Evolutionary conservation across 2,329 filamentous ascomycete genomes (phyloP), one percentile per base, ranked within the genome.

Genomic region (Neonectria magnoliae): DNA sequence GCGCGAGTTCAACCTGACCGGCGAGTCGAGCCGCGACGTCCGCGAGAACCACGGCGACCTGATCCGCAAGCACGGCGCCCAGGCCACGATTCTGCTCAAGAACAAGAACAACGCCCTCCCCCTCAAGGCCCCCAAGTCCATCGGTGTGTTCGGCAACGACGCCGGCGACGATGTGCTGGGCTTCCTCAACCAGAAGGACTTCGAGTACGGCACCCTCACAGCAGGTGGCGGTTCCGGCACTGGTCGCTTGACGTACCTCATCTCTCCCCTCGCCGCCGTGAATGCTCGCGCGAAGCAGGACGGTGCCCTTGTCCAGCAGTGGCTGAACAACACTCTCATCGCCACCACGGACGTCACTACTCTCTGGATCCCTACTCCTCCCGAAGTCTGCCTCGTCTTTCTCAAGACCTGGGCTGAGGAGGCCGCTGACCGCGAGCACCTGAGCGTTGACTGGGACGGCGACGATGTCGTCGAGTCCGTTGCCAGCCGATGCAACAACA

Each of bases 31-130:
- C 71, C 83, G 73, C 62, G 80, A 82, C 42, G 81, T 82, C 57
- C 84, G 85, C 0, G 87, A 83, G 20, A 82, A 90, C 70, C 85
- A 89, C 36, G 87, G 82, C 5, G 76, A 82, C 1, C 75, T 90
- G 5, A 82, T 87, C 68, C 82, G 87, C 54, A 87, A 86, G 83
- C 85, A 89, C 69, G 83, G 76, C 16, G 76, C 79, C 14, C 78
- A 77, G 62, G 90, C 90, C 20, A 90, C 87, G 13, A 87, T 93
- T 16, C 84, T 95, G 2, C 81, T 95, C 65, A 95, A 94, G 83
- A 94, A 94, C 78, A 80, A 80, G 31, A 83, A 84, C 66, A 84
- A 84, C 38, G 83, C 83, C 1, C 81, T 93, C 7, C 91, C 91
- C 0, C 80, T 88, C 41, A 84, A 84, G 72, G 79, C 78, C 3